phyloP scores from a whole-genome alignment of 2,329 filamentous ascomycete species.

The Botrytis porri region DNA sequence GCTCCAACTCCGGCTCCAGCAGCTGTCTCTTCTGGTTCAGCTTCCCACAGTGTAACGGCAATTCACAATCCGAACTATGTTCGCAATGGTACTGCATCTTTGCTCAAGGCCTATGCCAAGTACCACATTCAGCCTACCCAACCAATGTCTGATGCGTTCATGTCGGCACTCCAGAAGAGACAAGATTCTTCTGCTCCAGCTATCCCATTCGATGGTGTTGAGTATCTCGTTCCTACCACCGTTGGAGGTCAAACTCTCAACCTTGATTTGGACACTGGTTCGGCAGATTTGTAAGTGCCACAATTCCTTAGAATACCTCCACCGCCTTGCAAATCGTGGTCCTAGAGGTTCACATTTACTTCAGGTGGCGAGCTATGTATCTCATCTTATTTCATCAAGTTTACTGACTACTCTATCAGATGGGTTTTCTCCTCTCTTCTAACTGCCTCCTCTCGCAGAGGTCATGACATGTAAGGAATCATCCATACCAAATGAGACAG shows the following conservation, averaged over 20 bases:
- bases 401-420: neutral
- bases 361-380: neutral
- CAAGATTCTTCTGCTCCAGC: conserved; percentile 34
- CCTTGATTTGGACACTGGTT: conserved; percentile 37
- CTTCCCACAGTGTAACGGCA: conserved; percentile 31
- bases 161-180: conserved; percentile 31
- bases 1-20: conserved; percentile 23
- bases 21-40: neutral
- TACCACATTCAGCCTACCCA: conserved; percentile 33
- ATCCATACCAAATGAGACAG: neutral
- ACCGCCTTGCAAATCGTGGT: neutral
- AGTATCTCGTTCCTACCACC: conserved; percentile 33
- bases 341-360: neutral
- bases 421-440: conserved; percentile 38
- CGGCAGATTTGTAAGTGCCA: conserved; percentile 35
- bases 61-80: conserved; percentile 32
- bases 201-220: conserved; percentile 26
- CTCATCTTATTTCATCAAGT: neutral
- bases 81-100: conserved; percentile 36
- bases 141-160: conserved; percentile 29
- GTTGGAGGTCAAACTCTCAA: conserved; percentile 36
- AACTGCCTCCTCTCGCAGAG: conserved; percentile 18
- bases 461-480: conserved; percentile 14
- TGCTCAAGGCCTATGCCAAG: conserved; percentile 38
- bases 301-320: neutral